Conservation (phyloP, 192 early-diverging fungal genomes). For the Backusella australiensis region DNA sequence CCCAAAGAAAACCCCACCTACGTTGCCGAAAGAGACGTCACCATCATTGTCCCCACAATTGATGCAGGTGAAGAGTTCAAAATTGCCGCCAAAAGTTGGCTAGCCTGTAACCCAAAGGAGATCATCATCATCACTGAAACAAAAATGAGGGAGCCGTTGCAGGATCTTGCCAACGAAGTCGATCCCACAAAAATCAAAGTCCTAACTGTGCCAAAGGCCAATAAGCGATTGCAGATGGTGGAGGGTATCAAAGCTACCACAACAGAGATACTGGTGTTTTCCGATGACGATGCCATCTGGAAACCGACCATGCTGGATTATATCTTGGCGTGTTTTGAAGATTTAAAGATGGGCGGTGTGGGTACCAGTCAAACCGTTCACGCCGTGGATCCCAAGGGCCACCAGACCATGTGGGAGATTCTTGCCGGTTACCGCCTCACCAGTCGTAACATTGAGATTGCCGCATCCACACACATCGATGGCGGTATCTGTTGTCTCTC, state of each 20-base stretch:
- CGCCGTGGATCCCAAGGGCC: constrained; percentile 44
- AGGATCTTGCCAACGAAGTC: constrained; percentile 55
- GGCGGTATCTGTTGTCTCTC: constrained; percentile 73
- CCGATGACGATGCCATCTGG: constrained; percentile 71
- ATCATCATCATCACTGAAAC: constrained; percentile 69
- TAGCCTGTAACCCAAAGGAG: constrained; percentile 59
- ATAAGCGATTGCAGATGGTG: constrained; percentile 70
- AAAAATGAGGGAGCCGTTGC: constrained; percentile 47
- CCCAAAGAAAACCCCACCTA: constrained; percentile 58
- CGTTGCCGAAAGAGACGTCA: constrained; percentile 55
- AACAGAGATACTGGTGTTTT: constrained; percentile 64
- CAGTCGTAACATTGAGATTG: constrained; percentile 70
- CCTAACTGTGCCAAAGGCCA: constrained; percentile 53
- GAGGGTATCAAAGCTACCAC: constrained; percentile 61
- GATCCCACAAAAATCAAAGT: constrained; percentile 53
- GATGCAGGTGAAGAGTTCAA: constrained; percentile 73
- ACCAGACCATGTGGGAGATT: constrained; percentile 70
- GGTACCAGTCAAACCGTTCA: constrained; percentile 63
- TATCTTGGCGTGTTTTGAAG: constrained; percentile 68
- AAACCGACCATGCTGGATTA: constrained; percentile 56
- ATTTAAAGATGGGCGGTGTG: constrained; percentile 66
- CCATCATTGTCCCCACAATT: constrained; percentile 70
- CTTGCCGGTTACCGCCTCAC: constrained; percentile 66
- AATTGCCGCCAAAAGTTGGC: constrained; percentile 65
- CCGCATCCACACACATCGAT: constrained; percentile 69